Percentiles rank a stretch among this genome's conserved stretches.
Evolutionary conservation across 2,329 filamentous ascomycete species (phyloP).

Genomic region (Cladophialophora yegresii): DNA sequence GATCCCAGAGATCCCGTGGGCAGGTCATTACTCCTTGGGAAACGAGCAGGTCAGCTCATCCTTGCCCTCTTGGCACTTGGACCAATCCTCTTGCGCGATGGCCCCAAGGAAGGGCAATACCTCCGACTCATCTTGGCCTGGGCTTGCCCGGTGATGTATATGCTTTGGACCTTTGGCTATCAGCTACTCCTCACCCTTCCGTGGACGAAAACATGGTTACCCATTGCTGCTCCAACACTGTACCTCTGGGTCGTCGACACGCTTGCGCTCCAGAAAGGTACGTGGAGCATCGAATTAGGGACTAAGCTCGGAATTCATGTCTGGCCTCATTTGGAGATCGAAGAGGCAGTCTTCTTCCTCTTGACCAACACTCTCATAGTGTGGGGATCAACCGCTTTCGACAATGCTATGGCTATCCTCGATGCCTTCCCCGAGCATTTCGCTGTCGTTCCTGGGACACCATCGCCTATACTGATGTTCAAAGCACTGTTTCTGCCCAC

Average conservation of each 20-base stretch:
- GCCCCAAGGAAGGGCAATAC: constrained; percentile 60
- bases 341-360: constrained; percentile 74
- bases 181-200: constrained; percentile 66
- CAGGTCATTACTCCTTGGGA: constrained; percentile 46
- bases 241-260: constrained; percentile 75
- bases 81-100: constrained; percentile 45
- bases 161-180: constrained; percentile 65
- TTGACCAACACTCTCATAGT: constrained; percentile 70
- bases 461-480: constrained; percentile 55
- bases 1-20: constrained; percentile 33
- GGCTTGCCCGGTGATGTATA: constrained; percentile 66
- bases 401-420: constrained; percentile 67
- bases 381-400: constrained; percentile 68
- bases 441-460: constrained; percentile 52
- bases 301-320: constrained; percentile 67
- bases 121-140: constrained; percentile 69
- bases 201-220: constrained; percentile 57
- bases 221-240: constrained; percentile 64
- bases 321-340: constrained; percentile 68
- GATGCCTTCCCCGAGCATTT: constrained; percentile 64
- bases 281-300: constrained; percentile 68
- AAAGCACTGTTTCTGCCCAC: constrained; percentile 55
- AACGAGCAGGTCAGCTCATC: constrained; percentile 54
- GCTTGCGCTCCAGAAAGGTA: constrained; percentile 65
- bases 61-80: constrained; percentile 44